Evolutionary conservation across 768 basidiomycete genomes (phyloP).

Genomic region (Scleroderma bovista): DNA sequence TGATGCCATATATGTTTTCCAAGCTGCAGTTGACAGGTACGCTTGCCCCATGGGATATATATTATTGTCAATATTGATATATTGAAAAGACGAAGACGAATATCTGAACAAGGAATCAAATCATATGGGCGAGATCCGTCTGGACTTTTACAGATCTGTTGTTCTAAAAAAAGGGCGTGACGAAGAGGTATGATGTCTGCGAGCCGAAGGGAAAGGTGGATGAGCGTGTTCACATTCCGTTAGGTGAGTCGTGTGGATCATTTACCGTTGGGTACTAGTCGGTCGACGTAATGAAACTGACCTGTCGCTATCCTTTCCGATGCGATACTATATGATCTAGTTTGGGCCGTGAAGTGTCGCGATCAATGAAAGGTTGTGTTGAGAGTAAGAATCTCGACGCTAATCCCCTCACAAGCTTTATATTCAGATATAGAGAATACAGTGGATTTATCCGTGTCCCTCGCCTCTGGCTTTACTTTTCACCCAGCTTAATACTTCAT

Average conservation of each 20-base stretch:
- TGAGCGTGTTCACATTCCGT: conserved; percentile 24
- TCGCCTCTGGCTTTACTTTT: not conserved
- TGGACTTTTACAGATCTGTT: conserved; percentile 8
- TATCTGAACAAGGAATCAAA: conserved; percentile 10
- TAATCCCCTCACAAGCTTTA: conserved; percentile 19
- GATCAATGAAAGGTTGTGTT: not conserved
- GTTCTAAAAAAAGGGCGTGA: not conserved
- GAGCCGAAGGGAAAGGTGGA: conserved; percentile 17
- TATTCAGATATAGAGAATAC: conserved; percentile 26
- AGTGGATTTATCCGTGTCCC: too few species aligned
- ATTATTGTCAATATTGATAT: conserved; percentile 3
- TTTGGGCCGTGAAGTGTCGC: conserved; percentile 17
- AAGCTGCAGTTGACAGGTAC: conserved; percentile 26
- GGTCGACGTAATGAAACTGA: too few species aligned
- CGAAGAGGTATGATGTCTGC: rapidly evolving
- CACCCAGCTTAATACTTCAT: conserved; percentile 7
- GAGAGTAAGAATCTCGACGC: conserved; percentile 8
- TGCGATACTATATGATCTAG: too few species aligned
- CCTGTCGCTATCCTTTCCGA: too few species aligned
- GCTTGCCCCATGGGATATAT: not conserved
- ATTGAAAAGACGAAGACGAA: conserved; percentile 22
- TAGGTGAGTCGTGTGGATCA: conserved; percentile 11
- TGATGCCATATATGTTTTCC: conserved; percentile 20
- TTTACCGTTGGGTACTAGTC: too few species aligned
- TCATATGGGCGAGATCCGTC: conserved; percentile 9